Conservation (phyloP, 148 eudicot genomes). For the Mesembryanthemum crystallinum region DNA sequence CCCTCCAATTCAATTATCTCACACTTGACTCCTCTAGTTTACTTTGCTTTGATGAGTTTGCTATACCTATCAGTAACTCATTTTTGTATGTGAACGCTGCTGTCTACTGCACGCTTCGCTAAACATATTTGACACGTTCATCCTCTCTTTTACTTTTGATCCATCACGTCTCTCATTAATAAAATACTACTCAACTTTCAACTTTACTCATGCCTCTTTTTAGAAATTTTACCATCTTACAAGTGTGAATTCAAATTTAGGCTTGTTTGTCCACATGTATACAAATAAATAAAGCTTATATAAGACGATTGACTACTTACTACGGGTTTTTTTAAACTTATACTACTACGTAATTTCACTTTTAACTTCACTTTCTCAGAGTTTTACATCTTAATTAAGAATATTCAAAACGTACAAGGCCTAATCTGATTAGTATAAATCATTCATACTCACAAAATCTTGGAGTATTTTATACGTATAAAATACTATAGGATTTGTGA, state of each 20-base stretch:
- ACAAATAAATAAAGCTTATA: neutral
- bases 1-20: neutral
- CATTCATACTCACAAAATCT: too few species aligned
- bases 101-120: slow-evolving; percentile 23
- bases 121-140: slow-evolving; percentile 16
- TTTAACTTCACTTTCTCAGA: too few species aligned
- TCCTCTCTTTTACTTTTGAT: slow-evolving; percentile 3
- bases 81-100: slow-evolving; percentile 14
- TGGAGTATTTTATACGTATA: too few species aligned
- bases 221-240: slow-evolving; percentile 16
- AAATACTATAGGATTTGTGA: too few species aligned
- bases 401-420: too few species aligned
- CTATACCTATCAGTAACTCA: slow-evolving; percentile 32
- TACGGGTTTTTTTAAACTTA: too few species aligned
- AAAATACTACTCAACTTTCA: slow-evolving; percentile 16
- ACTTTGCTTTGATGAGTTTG: slow-evolving; percentile 27
- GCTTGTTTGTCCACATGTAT: neutral
- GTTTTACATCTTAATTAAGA: neutral
- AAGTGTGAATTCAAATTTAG: slow-evolving; percentile 17
- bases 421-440: too few species aligned
- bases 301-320: too few species aligned
- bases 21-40: neutral
- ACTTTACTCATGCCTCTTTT: slow-evolving; percentile 15
- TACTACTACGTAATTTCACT: too few species aligned
- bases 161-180: slow-evolving; percentile 15